Evolutionary conservation across 1,284 basidiomycete genomes (phyloP).

Genomic region (Anthracocystis walkeri): DNA sequence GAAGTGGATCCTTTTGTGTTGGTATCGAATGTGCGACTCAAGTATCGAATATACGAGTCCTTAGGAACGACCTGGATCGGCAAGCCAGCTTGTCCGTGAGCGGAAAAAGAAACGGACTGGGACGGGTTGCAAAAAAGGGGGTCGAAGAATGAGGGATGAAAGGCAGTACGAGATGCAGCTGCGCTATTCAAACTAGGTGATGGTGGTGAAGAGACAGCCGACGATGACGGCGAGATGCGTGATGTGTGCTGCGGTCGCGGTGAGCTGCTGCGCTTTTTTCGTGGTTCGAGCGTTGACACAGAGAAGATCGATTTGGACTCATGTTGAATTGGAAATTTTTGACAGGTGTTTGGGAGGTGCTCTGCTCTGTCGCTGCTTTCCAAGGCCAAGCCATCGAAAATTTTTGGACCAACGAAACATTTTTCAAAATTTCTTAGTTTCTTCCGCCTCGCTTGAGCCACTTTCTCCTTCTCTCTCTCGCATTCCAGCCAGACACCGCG

Average conservation of each 20-base stretch:
- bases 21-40: background rate
- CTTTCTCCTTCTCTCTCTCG: background rate
- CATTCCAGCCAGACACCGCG: background rate
- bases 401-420: constrained; percentile 3
- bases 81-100: constrained; percentile 39
- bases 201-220: constrained; percentile 18
- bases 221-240: constrained; percentile 16
- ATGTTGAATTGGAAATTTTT: constrained; percentile 6
- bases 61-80: constrained; percentile 21
- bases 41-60: constrained; percentile 2
- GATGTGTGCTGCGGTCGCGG: constrained; percentile 6
- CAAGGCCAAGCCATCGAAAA: background rate
- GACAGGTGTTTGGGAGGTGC: background rate
- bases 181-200: constrained; percentile 8
- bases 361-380: background rate
- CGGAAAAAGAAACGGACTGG: background rate
- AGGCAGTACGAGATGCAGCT: constrained; percentile 30
- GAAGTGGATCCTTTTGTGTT: background rate
- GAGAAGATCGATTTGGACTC: constrained; percentile 4
- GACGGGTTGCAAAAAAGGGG: constrained; percentile 13
- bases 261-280: constrained; percentile 7
- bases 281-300: constrained; percentile 16
- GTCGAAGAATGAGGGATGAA: background rate
- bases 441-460: constrained; percentile 9
- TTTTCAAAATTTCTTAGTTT: constrained; percentile 13